Conservation (phyloP, 805 yeast species). For the Candida golubevii region DNA sequence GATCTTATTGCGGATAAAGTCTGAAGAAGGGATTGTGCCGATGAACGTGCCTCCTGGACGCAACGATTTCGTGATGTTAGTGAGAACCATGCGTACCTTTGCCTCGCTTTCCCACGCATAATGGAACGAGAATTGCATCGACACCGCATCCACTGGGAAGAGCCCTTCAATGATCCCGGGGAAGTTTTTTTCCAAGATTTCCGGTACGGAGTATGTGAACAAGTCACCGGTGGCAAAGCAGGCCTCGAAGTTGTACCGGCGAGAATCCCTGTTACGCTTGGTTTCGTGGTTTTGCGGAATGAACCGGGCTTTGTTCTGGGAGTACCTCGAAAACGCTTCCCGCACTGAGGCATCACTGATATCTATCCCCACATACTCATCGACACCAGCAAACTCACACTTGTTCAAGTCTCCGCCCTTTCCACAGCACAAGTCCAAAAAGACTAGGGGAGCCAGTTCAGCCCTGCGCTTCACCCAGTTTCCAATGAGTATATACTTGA, state of each 20-base stretch:
- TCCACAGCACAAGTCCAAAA: constrained; percentile 91
- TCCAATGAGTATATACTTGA: constrained; percentile 79
- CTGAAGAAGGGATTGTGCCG: constrained; percentile 93
- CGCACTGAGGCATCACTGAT: constrained; percentile 82
- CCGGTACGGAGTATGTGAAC: constrained; percentile 66
- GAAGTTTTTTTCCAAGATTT: constrained; percentile 59
- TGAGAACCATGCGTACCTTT: constrained; percentile 66
- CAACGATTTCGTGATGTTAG: constrained; percentile 71
- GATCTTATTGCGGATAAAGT: constrained; percentile 68
- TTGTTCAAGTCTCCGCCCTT: constrained; percentile 96
- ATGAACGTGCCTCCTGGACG: constrained; percentile 82
- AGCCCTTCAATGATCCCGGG: constrained; percentile 53
- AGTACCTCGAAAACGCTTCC: constrained; percentile 78
- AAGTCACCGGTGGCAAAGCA: constrained; percentile 92
- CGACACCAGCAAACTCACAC: constrained; percentile 70
- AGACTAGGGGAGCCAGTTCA: constrained; percentile 33
- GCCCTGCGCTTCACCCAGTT: constrained; percentile 47
- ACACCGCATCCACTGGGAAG: constrained; percentile 83
- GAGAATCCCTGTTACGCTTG: constrained; percentile 27
- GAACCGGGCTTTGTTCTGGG: constrained; percentile 44
- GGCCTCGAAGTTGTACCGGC: constrained; percentile 63
- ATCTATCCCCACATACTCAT: constrained; percentile 86
- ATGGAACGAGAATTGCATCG: constrained; percentile 90
- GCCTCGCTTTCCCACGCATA: constrained; percentile 88
- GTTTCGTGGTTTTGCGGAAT: constrained; percentile 23